phyloP scores from a whole-genome alignment of 441 rosid genomes.

The Melastoma candidum region DNA sequence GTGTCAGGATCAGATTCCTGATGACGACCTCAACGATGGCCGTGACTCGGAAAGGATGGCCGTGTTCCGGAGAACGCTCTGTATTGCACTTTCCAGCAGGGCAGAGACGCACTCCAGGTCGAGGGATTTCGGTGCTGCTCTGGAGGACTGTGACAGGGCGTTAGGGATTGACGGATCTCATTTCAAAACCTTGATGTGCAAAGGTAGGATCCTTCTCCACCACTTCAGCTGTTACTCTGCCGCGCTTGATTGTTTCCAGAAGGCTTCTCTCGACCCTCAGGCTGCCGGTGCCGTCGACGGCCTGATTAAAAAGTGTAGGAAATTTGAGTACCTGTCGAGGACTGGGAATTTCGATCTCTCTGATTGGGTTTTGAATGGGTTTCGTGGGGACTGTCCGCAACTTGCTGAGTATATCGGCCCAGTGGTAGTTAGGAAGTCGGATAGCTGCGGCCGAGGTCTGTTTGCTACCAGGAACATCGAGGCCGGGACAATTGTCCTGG shows the following conservation, averaged over 20 bases:
- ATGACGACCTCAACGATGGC: conserved; percentile 8
- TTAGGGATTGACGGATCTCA: conserved; percentile 51
- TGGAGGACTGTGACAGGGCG: conserved; percentile 53
- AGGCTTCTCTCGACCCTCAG: conserved; percentile 45
- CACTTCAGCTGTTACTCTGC: conserved; percentile 40
- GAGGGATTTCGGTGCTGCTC: conserved; percentile 37
- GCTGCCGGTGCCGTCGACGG: conserved; percentile 42
- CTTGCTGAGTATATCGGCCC: conserved; percentile 70
- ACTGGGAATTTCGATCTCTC: conserved; percentile 78
- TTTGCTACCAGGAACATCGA: conserved; percentile 63
- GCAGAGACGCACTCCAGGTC: conserved; percentile 54
- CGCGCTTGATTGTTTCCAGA: conserved; percentile 66
- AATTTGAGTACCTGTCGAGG: conserved; percentile 57
- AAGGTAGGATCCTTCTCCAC: conserved; percentile 59
- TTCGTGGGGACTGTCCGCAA: conserved; percentile 53
- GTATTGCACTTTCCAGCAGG: conserved; percentile 63
- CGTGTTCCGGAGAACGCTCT: conserved; percentile 48
- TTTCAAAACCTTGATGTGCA: conserved; percentile 72
- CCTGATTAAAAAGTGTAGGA: conserved; percentile 67
- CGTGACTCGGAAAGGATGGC: conserved; percentile 18
- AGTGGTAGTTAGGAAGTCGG: conserved; percentile 45
- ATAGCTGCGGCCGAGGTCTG: conserved; percentile 72
- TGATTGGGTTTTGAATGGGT: conserved; percentile 67
- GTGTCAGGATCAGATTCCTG: conserved; percentile 34
- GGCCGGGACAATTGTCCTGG: conserved; percentile 47